Conservation (phyloP, 805 yeast species). For the Hanseniaspora pseudoguilliermondii region DNA sequence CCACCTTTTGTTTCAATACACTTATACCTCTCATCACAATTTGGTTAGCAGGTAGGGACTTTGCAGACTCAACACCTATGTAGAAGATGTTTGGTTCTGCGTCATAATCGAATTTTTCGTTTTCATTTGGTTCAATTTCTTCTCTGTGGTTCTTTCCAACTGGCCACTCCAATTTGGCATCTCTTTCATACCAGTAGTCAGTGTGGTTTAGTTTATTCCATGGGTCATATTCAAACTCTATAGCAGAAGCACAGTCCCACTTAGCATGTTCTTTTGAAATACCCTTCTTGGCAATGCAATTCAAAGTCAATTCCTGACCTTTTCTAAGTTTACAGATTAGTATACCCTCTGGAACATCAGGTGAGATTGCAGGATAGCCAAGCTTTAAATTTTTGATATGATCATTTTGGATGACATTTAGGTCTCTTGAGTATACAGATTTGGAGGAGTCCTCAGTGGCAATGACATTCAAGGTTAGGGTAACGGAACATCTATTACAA, state of each 20-base stretch:
- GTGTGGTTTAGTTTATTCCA: slow-evolving; percentile 96
- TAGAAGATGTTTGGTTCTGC: slow-evolving; percentile 76
- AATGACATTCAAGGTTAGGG: slow-evolving; percentile 69
- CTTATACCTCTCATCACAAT: slow-evolving; percentile 76
- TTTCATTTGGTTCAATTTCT: slow-evolving; percentile 89
- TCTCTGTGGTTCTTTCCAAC: slow-evolving; percentile 74
- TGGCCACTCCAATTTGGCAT: slow-evolving; percentile 89
- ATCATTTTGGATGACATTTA: slow-evolving; percentile 34
- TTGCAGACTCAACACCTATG: slow-evolving; percentile 84
- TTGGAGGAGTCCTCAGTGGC: slow-evolving; percentile 81
- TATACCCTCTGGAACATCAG: slow-evolving; percentile 69
- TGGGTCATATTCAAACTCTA: slow-evolving; percentile 97
- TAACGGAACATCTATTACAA: slow-evolving; percentile 90
- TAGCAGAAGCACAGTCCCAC: slow-evolving; percentile 94
- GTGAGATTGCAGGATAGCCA: slow-evolving; percentile 80
- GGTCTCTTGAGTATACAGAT: slow-evolving; percentile 80
- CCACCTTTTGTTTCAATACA: slow-evolving; percentile 79
- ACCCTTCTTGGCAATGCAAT: slow-evolving; percentile 95
- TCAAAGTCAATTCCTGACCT: slow-evolving; percentile 78
- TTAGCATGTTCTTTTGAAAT: slow-evolving; percentile 96
- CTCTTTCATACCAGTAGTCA: slow-evolving; percentile 90
- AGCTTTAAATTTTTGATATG: slow-evolving; percentile 30
- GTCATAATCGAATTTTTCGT: slow-evolving; percentile 69
- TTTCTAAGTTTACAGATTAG: slow-evolving; percentile 79
- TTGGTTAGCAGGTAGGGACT: slow-evolving; percentile 76